These are phyloP conservation scores for Amanita polypyramis DNA, from an alignment of 768 basidiomycete genomes.

Conservation along the genomic window DNA sequence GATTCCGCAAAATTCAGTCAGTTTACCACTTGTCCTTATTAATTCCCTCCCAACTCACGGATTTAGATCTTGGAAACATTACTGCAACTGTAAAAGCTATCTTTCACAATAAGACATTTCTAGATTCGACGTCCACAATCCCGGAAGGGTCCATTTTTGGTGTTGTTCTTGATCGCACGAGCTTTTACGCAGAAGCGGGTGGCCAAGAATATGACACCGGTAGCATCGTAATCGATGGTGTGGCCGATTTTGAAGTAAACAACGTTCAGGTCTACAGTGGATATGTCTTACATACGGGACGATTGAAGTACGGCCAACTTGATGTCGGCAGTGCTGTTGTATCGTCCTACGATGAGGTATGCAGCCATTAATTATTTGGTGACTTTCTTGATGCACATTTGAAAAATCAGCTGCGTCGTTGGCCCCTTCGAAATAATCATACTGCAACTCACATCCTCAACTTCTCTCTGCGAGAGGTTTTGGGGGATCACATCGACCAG, in stretches of 20 bases:
- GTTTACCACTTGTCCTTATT: slow-evolving; percentile 15
- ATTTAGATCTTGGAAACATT: slow-evolving; percentile 66
- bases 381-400: slow-evolving; percentile 3
- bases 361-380: slow-evolving; percentile 5
- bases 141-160: slow-evolving; percentile 68
- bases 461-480: slow-evolving; percentile 81
- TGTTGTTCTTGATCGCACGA: slow-evolving; percentile 81
- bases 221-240: slow-evolving; percentile 84
- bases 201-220: slow-evolving; percentile 98
- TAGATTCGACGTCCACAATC: slow-evolving; percentile 53
- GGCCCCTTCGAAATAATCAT: slow-evolving; percentile 96
- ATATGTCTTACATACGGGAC: slow-evolving; percentile 90
- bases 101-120: slow-evolving; percentile 72
- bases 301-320: slow-evolving; percentile 80
- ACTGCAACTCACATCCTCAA: slow-evolving; percentile 99
- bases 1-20: slow-evolving; percentile 87
- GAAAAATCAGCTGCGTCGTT: slow-evolving; percentile 64
- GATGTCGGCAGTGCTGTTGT: slow-evolving; percentile 74
- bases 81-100: slow-evolving; percentile 71
- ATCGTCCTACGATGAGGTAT: slow-evolving; percentile 86
- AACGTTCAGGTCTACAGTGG: slow-evolving; percentile 94
- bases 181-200: slow-evolving; percentile 96
- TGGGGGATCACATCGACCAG: slow-evolving; percentile 97
- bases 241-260: slow-evolving; percentile 85
- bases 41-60: background rate